Evolutionary conservation across 2,329 filamentous ascomycete genomes (phyloP), one percentile per base, ranked within the genome.

Genomic region (Drechslerella coelobrocha): DNA sequence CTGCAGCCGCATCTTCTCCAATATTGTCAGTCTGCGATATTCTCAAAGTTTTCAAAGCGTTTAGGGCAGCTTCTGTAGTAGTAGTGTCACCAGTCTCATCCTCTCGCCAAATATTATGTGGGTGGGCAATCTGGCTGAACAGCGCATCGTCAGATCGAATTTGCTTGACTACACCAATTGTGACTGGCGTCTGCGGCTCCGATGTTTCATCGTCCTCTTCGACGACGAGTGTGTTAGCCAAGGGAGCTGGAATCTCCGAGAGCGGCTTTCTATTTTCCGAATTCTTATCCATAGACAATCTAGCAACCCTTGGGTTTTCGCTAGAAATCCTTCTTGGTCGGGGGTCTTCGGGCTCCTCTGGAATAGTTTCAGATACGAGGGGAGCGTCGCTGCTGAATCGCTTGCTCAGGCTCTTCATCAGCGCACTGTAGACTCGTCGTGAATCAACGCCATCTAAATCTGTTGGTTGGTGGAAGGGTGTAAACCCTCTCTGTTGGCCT

Each of bases 81-180:
- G n/a, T 37, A 14, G 41, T 31, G 14, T 14, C 51, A 12, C 27
- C 43, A 17, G 39, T 21, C 34, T 45, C 47, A 23, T 71, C 59
- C 7, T 71, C 66, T 23, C 55, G 66, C 66, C 66, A 71, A 24
- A 71, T 48, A 17, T 71, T 43, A 55, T 71, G 53, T 23, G 55
- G 59, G 23, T 59, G 52, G 6, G 45, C 66, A 26, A 71, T 60
- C 24, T 63, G 66, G 47, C 59, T 71, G 57, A 63, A 71, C 31
- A 71, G 53, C 34, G 51, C 52, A 54, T 71, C 59, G n/a, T 71
- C 48, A n/a, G 59, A 29, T 45, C 53, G 37, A 34, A 71, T 54
- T 23, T 51, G 14, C 39, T 71, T 71, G 29, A 59, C 53, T 6
- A 34, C 57, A 10, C 47, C 27, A 37, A 21, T 62, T 10, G 50